Base-by-base conservation (phyloP, 2,329 filamentous ascomycete species). In the Penicillium sp. region DNA sequence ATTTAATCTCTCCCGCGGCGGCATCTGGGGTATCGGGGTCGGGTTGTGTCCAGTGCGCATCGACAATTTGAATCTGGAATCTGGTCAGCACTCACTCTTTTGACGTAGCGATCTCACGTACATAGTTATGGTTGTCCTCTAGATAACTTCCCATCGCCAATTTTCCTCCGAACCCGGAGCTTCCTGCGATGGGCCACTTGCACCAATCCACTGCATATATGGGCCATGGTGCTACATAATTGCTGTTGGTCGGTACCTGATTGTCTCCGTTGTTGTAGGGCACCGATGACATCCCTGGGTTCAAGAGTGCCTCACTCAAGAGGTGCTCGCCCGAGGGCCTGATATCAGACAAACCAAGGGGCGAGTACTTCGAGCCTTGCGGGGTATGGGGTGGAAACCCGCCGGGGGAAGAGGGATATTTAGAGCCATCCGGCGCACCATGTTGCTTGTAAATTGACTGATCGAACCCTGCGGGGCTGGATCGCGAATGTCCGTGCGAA, bases 131-230 rank as follows among this genome's bases (percentile, higher is more conserved):
- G 5, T 92, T 93, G 75, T 99, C 94, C 76, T 99, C 94, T 48
- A 97, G 79, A 72, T 97, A 97, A 78, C 94, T 99, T 56, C 93
- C 94, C 38, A 99, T 83, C 11, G 94, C 94, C 65, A 99, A 84
- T 75, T 97, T 97, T 38, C 94, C 94, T 3, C 91, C 91, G 58
- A 90, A 87, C 62, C 67, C 72, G 36, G 87, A 64, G 43, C 55
- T 66, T 76, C 86, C 67, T 39, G 91, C 86, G 2, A 93, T 87
- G 14, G 90, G 86, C 93, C 94, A 99, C 76, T 99, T 99, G 79
- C 94, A 99, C 94, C 94, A 99, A 77, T 99, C 94, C 67, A 96
- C 93, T 11, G 94, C 93, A 73, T 97, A 99, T 52, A 96, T 87
- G 13, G 92, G 89, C 91, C 94, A 99, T 0, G 93, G 92, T 4